phyloP scores from a whole-genome alignment of 257 asterid species.

The Gentiana dahurica region DNA sequence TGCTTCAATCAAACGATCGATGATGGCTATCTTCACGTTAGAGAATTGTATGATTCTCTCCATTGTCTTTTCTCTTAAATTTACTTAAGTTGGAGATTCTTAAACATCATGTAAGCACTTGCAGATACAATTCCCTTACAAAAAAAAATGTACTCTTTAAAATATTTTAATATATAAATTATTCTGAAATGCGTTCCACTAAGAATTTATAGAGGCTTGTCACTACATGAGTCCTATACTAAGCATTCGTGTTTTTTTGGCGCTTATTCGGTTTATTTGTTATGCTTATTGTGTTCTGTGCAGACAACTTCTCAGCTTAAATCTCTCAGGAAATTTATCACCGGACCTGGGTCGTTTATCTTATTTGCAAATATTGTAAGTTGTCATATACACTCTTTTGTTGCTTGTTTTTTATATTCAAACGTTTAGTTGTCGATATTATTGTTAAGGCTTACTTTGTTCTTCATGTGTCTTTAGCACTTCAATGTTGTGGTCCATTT shows the following conservation, averaged over 20 bases:
- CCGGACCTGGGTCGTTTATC: constrained; percentile 76
- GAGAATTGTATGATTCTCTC: constrained; percentile 55
- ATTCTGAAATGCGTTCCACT: no score
- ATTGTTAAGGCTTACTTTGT: background rate
- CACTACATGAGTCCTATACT: no score
- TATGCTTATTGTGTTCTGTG: constrained; percentile 9
- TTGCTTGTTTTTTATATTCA: background rate
- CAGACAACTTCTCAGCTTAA: constrained; percentile 48
- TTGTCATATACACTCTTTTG: constrained; percentile 2
- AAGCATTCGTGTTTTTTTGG: background rate
- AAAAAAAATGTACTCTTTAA: no score
- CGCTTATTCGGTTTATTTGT: background rate
- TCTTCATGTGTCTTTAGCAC: background rate
- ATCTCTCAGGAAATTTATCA: constrained; percentile 68
- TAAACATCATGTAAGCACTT: no score
- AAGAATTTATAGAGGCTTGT: no score
- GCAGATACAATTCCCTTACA: no score
- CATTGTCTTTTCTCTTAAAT: background rate
- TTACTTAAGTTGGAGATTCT: no score
- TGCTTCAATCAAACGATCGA: constrained; percentile 52
- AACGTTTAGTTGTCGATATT: background rate
- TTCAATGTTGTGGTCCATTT: no score
- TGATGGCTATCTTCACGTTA: constrained; percentile 66
- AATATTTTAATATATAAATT: no score
- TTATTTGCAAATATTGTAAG: constrained; percentile 69